Evolutionary conservation across 306 rosid genomes (phyloP), one percentile per base, ranked within the genome.

Genomic region (Geum urbanum): DNA sequence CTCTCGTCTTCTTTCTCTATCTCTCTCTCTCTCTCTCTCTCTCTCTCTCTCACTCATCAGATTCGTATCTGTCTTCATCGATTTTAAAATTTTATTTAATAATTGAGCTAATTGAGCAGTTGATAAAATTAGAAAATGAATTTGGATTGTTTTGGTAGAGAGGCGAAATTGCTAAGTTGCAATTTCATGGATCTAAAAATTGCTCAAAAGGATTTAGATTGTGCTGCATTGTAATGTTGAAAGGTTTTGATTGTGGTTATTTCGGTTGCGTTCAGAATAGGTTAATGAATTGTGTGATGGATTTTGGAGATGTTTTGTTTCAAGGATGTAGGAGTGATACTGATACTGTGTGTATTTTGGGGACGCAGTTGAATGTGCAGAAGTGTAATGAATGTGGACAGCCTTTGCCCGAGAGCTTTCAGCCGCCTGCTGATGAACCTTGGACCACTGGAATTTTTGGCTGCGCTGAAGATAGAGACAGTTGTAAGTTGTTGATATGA

Each of bases 391-490:
- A 95, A 82, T 91, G 99, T 53, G 92, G 97, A 48, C 99, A 95
- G 71, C 85, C 87, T 0, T 87, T 95, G 20, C 99, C 99, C 35
- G 97, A 95, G 75, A 91, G 96, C 83, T 95, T 83, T 84, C 76
- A 95, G 62, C 94, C 96, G 46, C 97, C 91, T 44, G 90, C 91
- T 1, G 95, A 95, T 79, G 99, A 95, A 75, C 97, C 97, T 58
- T 95, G 97, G 99, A 89, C 85, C 53, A 91, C 99, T 78, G 96
- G 92, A 78, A 95, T 91, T 69, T 95, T 87, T 71, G 97, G 88
- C 54, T 94, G 99, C 49, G 71, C 83, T 19, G 95, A 94, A 82
- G 99, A 94, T 75, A 81, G 84, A 60, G 92, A 89, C 50, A 95
- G 96, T 76, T 89, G 97, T 94, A 87, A 88, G 99, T 86, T 66